A percentile compares a stretch with the other conserved stretches of the same genome.
phyloP scores from a whole-genome alignment of 441 rosid species.

The Populus hybrid region DNA sequence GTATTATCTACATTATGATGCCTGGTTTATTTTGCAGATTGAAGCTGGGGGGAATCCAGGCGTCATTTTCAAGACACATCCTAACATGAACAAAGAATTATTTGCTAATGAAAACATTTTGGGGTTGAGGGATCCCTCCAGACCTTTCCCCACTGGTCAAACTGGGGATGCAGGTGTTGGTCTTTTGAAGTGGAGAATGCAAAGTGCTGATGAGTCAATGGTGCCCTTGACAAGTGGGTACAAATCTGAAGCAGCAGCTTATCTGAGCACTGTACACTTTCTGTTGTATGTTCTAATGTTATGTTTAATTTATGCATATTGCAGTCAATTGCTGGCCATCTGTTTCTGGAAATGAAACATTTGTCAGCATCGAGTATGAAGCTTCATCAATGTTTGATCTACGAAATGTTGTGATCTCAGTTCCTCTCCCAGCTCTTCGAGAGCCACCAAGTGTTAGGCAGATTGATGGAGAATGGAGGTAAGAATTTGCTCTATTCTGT shows the following conservation, averaged over 20 bases:
- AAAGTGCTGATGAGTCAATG: slow-evolving; percentile 89
- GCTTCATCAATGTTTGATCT: slow-evolving; percentile 89
- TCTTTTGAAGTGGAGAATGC: slow-evolving; percentile 98
- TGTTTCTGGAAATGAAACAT: slow-evolving; percentile 91
- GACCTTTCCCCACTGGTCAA: slow-evolving; percentile 94
- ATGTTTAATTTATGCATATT: slow-evolving; percentile 22
- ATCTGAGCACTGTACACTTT: slow-evolving; percentile 4
- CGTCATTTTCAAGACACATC: slow-evolving; percentile 91
- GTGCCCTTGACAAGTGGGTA: slow-evolving; percentile 90
- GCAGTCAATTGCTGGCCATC: slow-evolving; percentile 99
- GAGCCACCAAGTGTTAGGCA: slow-evolving; percentile 84
- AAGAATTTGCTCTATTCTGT: not conserved
- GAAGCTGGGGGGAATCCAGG: slow-evolving; percentile 85
- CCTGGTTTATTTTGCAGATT: slow-evolving; percentile 46
- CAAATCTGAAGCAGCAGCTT: slow-evolving; percentile 8
- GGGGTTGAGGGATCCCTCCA: slow-evolving; percentile 86
- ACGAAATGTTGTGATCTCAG: slow-evolving; percentile 76
- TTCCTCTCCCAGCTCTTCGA: slow-evolving; percentile 91
- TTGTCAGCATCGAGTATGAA: slow-evolving; percentile 94
- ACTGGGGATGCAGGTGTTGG: slow-evolving; percentile 90
- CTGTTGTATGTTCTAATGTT: slow-evolving; percentile 20
- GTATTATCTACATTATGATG: slow-evolving; percentile 6
- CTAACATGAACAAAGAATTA: slow-evolving; percentile 88
- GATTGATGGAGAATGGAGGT: slow-evolving; percentile 98
- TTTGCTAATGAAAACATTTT: slow-evolving; percentile 75